Percentiles rank a stretch among this genome's conserved stretches.
These are phyloP conservation scores for Medicago truncatula DNA, from an alignment of 306 rosid genomes.

Conservation along the genomic window MtrunA17r5.0-ANR NC_053043.1:48096001-48096500, in stretches of 20 bases:
- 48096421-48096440: too few species aligned
- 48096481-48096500: too few species aligned
- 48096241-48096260: background rate
- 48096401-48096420: too few species aligned
- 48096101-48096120: background rate
- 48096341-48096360: too few species aligned
- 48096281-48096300: background rate
- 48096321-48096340: too few species aligned
- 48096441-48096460: too few species aligned
- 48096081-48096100: background rate
- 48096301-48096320: background rate
- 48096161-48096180: too few species aligned
- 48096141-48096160: background rate
- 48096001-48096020: background rate
- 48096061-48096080: slow-evolving; percentile 6
- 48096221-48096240: background rate
- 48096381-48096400: too few species aligned
- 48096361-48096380: too few species aligned
- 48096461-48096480: too few species aligned
- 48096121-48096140: background rate
- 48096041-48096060: background rate
- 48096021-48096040: background rate
- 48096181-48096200: too few species aligned
- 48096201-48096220: too few species aligned
- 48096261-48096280: background rate